phyloP scores from a whole-genome alignment of 1,284 basidiomycete species.

The Fomitopsis schrenkii region DNA sequence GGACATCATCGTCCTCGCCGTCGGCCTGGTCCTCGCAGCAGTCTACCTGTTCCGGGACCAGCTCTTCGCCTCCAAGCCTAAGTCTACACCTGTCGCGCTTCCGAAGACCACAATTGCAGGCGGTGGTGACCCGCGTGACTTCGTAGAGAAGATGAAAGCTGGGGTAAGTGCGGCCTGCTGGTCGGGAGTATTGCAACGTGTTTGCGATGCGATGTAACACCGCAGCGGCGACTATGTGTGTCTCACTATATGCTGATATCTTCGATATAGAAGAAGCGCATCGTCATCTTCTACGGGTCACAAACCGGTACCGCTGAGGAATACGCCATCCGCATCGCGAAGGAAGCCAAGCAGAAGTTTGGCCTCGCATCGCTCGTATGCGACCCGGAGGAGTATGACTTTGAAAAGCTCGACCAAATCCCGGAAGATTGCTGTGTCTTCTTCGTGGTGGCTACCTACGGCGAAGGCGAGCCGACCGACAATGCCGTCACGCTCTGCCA shows the following conservation, averaged over 20 bases:
- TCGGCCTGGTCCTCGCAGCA: constrained; percentile 70
- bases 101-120: constrained; percentile 43
- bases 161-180: constrained; percentile 54
- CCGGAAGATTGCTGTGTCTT: constrained; percentile 85
- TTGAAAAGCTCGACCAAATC: constrained; percentile 90
- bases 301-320: constrained; percentile 97
- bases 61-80: constrained; percentile 62
- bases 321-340: constrained; percentile 89
- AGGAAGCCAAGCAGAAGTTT: constrained; percentile 92
- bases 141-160: constrained; percentile 86
- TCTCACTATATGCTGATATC: constrained; percentile 9
- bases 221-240: neutral
- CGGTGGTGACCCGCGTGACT: constrained; percentile 82
- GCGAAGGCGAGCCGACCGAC: constrained; percentile 98
- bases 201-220: neutral
- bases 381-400: constrained; percentile 97
- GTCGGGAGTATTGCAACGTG: neutral
- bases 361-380: constrained; percentile 91
- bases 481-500: constrained; percentile 97
- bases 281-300: constrained; percentile 94
- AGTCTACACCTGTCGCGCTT: constrained; percentile 41
- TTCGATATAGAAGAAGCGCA: constrained; percentile 78
- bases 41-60: constrained; percentile 78
- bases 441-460: constrained; percentile 98
- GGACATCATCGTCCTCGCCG: constrained; percentile 63